These are phyloP conservation scores for Chlamydomonas sphaeroides DNA, from an alignment of 139 green algal species.

Conservation along the genomic window DNA sequence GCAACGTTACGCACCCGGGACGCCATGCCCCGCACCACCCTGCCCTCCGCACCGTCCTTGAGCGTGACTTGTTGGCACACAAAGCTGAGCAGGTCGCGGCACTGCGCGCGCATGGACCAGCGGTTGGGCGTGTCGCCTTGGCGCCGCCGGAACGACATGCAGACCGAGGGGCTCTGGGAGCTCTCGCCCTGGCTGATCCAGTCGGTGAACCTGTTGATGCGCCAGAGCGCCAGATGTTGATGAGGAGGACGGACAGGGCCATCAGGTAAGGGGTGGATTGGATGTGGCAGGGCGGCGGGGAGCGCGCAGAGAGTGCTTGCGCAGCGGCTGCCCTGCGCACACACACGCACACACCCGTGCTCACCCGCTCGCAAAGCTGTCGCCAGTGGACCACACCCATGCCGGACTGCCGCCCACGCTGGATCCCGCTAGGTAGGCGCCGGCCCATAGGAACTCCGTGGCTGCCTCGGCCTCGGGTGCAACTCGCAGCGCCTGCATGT, in stretches of 20 bases:
- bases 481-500: background rate
- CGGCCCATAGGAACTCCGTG: background rate
- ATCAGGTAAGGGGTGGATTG: too few relatives aligned
- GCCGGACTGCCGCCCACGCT: background rate
- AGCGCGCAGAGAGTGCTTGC: too few relatives aligned
- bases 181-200: background rate
- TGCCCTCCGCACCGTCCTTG: background rate
- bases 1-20: too few relatives aligned
- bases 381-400: background rate
- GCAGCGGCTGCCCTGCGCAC: too few relatives aligned
- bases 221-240: too few relatives aligned
- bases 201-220: background rate
- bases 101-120: background rate
- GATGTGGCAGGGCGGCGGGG: too few relatives aligned
- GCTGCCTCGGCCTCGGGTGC: background rate
- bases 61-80: background rate
- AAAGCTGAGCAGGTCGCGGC: background rate
- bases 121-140: background rate
- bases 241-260: too few relatives aligned
- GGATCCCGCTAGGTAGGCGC: background rate
- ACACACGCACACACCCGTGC: too few relatives aligned
- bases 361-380: background rate
- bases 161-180: background rate
- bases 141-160: background rate
- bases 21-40: too few relatives aligned